A percentile compares a stretch with the other conserved stretches of the same genome.
phyloP scores from a whole-genome alignment of 108 stramenopile genomes.

The Nannochloropsis granulata region DNA sequence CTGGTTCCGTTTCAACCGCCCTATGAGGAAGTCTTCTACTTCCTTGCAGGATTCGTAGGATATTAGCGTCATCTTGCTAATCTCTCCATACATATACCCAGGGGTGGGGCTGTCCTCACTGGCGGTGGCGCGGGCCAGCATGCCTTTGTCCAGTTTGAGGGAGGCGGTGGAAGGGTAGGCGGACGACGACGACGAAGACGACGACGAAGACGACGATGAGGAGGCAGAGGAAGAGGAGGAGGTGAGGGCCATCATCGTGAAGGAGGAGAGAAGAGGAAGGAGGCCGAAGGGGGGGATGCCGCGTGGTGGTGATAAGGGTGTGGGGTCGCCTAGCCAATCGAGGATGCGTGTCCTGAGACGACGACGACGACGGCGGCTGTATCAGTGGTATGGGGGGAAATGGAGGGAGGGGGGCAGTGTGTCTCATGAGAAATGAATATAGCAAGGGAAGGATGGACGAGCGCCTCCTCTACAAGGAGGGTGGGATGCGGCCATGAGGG shows the following conservation, averaged over 20 bases:
- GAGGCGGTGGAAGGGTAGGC: background rate
- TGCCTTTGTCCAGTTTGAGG: constrained; percentile 3
- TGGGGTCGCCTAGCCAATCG: too few relatives aligned
- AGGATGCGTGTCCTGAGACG: too few relatives aligned
- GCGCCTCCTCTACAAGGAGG: too few relatives aligned
- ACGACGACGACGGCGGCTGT: too few relatives aligned
- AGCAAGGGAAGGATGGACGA: too few relatives aligned
- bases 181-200: background rate
- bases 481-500: too few relatives aligned
- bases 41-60: constrained; percentile 55
- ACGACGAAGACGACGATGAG: background rate
- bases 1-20: constrained; percentile 60
- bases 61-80: constrained; percentile 67
- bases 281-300: too few relatives aligned
- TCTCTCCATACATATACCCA: constrained; percentile 91
- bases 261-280: background rate
- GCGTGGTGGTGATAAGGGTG: too few relatives aligned
- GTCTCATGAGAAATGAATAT: too few relatives aligned
- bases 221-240: too few relatives aligned
- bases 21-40: constrained; percentile 52
- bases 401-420: too few relatives aligned
- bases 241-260: background rate
- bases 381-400: too few relatives aligned
- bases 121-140: constrained; percentile 21
- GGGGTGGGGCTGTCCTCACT: constrained; percentile 76